phyloP scores from a whole-genome alignment of 2,329 filamentous ascomycete species.

The Penicillium sumatraense region DNA sequence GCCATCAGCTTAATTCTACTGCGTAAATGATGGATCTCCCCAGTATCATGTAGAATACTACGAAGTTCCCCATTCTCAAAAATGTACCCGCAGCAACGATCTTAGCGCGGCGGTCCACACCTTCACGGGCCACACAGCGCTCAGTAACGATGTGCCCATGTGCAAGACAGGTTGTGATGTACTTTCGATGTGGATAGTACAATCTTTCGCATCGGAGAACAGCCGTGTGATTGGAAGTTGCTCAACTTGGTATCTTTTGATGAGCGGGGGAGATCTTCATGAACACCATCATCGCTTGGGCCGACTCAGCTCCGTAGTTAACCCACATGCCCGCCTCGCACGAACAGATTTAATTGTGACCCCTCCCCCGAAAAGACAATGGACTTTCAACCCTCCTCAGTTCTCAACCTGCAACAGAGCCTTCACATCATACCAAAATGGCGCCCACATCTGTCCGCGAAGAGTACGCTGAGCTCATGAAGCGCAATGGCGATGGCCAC shows the following conservation, averaged over 20 bases:
- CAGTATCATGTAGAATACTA: too few species aligned
- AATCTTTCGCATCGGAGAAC: neutral
- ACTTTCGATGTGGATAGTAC: neutral
- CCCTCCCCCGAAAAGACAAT: neutral
- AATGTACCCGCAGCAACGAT: neutral
- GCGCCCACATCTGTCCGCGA: neutral
- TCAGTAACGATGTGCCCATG: neutral
- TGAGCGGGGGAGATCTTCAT: neutral
- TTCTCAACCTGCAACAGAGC: neutral
- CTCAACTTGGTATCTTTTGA: neutral
- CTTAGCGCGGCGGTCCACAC: neutral
- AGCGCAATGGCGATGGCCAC: slow-evolving; percentile 9
- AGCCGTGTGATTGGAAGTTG: neutral
- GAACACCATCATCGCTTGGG: neutral
- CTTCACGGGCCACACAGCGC: neutral
- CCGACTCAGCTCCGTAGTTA: too few species aligned
- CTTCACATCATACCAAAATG: slow-evolving; percentile 1
- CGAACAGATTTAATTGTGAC: neutral
- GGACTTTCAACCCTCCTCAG: neutral
- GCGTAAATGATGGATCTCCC: neutral
- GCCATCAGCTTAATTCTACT: too few species aligned
- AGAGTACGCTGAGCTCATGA: slow-evolving; percentile 19
- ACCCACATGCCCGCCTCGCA: neutral
- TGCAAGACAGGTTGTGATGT: neutral
- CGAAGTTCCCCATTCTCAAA: neutral